Base-by-base conservation (phyloP, 352 stramenopile genomes). In the Globisporangium recalcitrans region DNA sequence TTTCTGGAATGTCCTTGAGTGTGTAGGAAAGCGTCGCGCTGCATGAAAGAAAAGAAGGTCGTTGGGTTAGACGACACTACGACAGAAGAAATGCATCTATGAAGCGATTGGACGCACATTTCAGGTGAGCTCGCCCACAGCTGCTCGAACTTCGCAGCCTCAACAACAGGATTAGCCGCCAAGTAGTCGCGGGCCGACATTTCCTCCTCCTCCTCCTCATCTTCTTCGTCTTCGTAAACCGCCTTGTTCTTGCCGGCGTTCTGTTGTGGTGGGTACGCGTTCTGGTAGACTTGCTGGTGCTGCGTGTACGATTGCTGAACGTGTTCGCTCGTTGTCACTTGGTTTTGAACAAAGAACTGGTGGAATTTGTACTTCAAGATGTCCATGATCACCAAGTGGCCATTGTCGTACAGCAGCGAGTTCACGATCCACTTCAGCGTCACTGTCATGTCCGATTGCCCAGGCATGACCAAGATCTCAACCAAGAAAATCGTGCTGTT, bases 361-460 rank as follows among this genome's bases (percentile, higher is more conserved):
- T 80, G 54, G 2, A 93, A 70, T 24, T 77, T 77, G 55, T 82
- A 80, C 70, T 93, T 87, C 56, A 93, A 75, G 29, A 95, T 80
- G 60, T 93, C 71, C 65, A 91, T 89, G 53, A 94, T 90, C 29
- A 88, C 73, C 52, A 87, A 55, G 63, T 96, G 87, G 7, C 82
- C 84, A 62, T 94, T 93, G 66, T 88, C 82, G 64, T 93, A 94
- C 36, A 94, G 64, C 52, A 96, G 53, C 42, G 83, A 92, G 60
- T 91, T 90, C 48, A 93, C 85, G 69, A 96, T 90, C 82, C 87
- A 94, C 71, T 96, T 96, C 49, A 94, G 72, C 19, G 87, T 93
- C 51, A 91, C 80, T 1, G 82, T 91, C 70, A 93, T 80, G 44
- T 94, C 87, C 2, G 78, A 74, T 22, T 90, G 71, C 7, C 82